Percentiles rank a stretch among this genome's conserved stretches.
phyloP scores from a whole-genome alignment of 345 rosid species.

The Aethionema arabicum region DNA sequence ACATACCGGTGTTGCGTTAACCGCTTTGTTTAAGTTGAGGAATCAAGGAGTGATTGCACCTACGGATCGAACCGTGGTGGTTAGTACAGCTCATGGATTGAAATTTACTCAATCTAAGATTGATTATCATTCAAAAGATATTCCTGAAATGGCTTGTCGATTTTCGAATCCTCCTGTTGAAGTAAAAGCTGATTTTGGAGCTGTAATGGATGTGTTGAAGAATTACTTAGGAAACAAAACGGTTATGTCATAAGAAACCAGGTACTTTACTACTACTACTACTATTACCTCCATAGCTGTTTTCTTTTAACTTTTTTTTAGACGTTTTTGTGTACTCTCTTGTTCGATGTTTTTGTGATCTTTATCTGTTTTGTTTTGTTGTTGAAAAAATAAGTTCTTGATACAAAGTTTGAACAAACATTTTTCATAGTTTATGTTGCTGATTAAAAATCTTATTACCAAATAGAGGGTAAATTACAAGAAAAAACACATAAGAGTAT shows the following conservation, averaged over 20 bases:
- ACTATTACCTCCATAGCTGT: neutral
- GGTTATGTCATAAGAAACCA: conserved; percentile 32
- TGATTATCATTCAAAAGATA: conserved; percentile 73
- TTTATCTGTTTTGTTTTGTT: conserved; percentile 20
- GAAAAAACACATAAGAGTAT: too few species aligned
- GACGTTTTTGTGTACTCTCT: conserved; percentile 20
- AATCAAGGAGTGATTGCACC: conserved; percentile 67
- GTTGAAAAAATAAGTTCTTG: conserved; percentile 19
- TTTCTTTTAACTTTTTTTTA: conserved; percentile 8
- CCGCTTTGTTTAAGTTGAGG: conserved; percentile 79
- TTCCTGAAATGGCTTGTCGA: conserved; percentile 75
- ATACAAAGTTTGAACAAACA: too few species aligned
- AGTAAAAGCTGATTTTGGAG: conserved; percentile 79
- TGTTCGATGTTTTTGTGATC: conserved; percentile 1
- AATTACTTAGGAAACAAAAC: conserved; percentile 49
- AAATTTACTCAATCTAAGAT: conserved; percentile 82
- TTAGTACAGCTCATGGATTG: conserved; percentile 93
- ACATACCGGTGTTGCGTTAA: conserved; percentile 88
- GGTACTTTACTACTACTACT: too few species aligned
- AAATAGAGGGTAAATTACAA: too few species aligned
- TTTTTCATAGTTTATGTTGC: too few species aligned
- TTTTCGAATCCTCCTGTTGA: conserved; percentile 74
- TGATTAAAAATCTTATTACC: too few species aligned
- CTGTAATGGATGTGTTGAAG: conserved; percentile 84
- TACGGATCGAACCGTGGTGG: conserved; percentile 74